Evolutionary conservation across 2,329 filamentous ascomycete genomes (phyloP).

Genomic region (Nothophaeocryptopus gaeumannii): DNA sequence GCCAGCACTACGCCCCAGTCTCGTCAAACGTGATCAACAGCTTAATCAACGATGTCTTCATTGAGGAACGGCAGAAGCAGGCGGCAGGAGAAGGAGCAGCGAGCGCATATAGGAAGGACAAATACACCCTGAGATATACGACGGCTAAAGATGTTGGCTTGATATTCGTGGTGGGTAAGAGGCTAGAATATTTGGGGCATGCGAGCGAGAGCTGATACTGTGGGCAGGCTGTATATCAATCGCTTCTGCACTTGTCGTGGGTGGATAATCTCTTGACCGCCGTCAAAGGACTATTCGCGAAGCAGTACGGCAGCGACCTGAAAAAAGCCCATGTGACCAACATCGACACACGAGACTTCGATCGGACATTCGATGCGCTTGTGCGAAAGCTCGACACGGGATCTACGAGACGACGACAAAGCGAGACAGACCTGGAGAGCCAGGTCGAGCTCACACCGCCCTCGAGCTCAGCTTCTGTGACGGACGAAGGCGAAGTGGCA

Average conservation of each 20-base stretch:
- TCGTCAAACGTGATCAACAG: constrained; percentile 83
- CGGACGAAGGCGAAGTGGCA: constrained; percentile 51
- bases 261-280: constrained; percentile 96
- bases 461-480: constrained; percentile 47
- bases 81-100: constrained; percentile 59
- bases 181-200: not conserved
- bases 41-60: constrained; percentile 95
- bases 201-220: constrained; percentile 17
- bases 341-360: constrained; percentile 76
- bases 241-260: constrained; percentile 91
- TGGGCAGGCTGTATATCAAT: constrained; percentile 86
- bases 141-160: constrained; percentile 87
- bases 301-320: constrained; percentile 84
- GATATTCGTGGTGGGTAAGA: constrained; percentile 78
- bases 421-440: constrained; percentile 30
- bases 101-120: constrained; percentile 75
- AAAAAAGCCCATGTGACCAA: constrained; percentile 75
- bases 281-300: constrained; percentile 85
- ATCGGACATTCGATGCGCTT: constrained; percentile 92
- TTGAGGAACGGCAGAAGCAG: constrained; percentile 77
- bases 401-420: constrained; percentile 27
- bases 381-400: constrained; percentile 70
- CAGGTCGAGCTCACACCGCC: constrained; percentile 53
- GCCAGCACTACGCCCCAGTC: constrained; percentile 76
- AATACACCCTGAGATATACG: constrained; percentile 93